Evolutionary conservation across 805 yeast species (phyloP).

Genomic region (Ascoidea rubescens): DNA sequence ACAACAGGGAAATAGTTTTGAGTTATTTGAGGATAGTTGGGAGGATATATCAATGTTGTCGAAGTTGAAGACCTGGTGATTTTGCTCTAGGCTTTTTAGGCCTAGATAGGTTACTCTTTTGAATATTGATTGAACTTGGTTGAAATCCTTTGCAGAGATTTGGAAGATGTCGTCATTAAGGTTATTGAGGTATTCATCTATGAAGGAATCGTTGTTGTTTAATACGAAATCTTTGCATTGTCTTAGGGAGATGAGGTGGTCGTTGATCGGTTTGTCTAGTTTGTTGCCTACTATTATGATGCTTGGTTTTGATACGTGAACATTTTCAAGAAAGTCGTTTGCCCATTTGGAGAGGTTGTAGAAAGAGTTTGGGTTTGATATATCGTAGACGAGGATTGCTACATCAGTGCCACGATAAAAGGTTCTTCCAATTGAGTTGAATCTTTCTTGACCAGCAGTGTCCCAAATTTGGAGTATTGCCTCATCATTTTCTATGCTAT

Average conservation of each 20-base stretch:
- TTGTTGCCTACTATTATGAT: constrained; percentile 42
- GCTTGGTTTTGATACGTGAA: constrained; percentile 32
- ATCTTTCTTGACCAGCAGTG: constrained; percentile 71
- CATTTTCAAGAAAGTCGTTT: constrained; percentile 30
- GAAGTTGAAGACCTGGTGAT: constrained; percentile 17
- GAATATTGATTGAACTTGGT: constrained; percentile 21
- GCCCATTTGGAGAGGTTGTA: constrained; percentile 32
- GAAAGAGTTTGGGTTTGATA: constrained; percentile 36
- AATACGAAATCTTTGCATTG: constrained; percentile 7
- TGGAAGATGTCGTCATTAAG: constrained; percentile 7
- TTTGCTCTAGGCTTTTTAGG: constrained; percentile 10
- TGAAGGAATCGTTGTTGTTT: constrained; percentile 1
- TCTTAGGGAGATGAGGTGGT: constrained; percentile 6
- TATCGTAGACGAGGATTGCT: constrained; percentile 38
- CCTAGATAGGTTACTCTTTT: constrained; percentile 25
- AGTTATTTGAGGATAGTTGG: background rate
- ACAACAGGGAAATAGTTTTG: background rate
- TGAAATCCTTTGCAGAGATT: constrained; percentile 6
- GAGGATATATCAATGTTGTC: constrained; percentile 20
- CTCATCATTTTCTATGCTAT: constrained; percentile 10
- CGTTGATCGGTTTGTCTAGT: constrained; percentile 20
- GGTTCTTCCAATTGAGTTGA: constrained; percentile 53
- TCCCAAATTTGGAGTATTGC: constrained; percentile 55
- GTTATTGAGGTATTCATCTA: constrained; percentile 6
- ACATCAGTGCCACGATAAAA: constrained; percentile 48